These are phyloP conservation scores for Paramecium tetraurelia DNA, from an alignment of 73 alveolate genomes.

Conservation along the genomic window DNA sequence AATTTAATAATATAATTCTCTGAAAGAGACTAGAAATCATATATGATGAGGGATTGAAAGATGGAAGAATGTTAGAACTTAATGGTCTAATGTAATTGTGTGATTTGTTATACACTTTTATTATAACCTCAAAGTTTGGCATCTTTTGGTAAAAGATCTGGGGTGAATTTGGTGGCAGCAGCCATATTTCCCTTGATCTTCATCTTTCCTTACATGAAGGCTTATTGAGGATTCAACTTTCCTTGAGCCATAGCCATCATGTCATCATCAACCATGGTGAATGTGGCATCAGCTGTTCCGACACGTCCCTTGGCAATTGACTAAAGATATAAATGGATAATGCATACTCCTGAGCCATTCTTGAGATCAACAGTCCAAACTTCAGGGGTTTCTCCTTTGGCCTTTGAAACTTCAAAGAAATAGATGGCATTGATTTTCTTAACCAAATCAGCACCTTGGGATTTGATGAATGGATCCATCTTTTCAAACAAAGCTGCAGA, in stretches of 20 bases:
- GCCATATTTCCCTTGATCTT: constrained; percentile 89
- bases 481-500: constrained; percentile 73
- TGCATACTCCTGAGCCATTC: constrained; percentile 71
- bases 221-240: constrained; percentile 78
- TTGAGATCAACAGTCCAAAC: constrained; percentile 78
- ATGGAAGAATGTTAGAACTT: background rate
- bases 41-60: background rate
- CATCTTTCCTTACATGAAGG: constrained; percentile 88
- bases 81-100: background rate
- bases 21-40: background rate
- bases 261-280: constrained; percentile 80
- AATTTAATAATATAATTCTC: background rate
- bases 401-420: constrained; percentile 77
- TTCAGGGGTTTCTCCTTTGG: constrained; percentile 73
- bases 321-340: background rate
- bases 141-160: constrained; percentile 81
- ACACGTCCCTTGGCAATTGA: constrained; percentile 70
- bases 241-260: constrained; percentile 72
- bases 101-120: background rate
- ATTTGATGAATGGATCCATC: constrained; percentile 74
- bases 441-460: constrained; percentile 75
- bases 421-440: constrained; percentile 73
- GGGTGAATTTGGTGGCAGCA: constrained; percentile 84
- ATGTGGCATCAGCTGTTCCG: constrained; percentile 80
- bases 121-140: constrained; percentile 65